Conservation (phyloP, 1,284 basidiomycete species). For the Naganishia sp. region DNA sequence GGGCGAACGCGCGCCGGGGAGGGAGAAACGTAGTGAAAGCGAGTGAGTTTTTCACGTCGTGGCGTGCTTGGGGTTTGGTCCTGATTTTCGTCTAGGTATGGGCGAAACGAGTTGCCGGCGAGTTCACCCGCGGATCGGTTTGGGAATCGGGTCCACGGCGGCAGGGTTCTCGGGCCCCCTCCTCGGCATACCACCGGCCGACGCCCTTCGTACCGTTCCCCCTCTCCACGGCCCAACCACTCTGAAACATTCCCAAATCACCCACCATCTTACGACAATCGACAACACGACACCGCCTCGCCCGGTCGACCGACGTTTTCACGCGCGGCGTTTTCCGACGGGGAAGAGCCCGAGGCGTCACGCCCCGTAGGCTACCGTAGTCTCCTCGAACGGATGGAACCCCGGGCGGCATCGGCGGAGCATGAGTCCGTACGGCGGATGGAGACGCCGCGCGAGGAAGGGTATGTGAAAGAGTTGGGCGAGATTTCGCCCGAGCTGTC, state of each 20-base stretch:
- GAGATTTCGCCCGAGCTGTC: constrained; percentile 18
- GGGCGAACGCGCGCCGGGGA: not conserved
- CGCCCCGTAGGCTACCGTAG: not conserved
- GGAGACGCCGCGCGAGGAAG: not conserved
- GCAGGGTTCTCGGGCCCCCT: not conserved
- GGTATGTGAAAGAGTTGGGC: constrained; percentile 24
- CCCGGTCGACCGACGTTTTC: too few relatives aligned
- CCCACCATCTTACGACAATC: too few relatives aligned
- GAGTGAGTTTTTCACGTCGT: not conserved
- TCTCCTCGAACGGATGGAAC: constrained; percentile 23
- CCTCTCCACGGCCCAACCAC: not conserved
- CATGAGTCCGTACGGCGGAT: not conserved
- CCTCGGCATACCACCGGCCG: not conserved
- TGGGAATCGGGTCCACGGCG: not conserved
- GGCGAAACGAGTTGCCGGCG: not conserved
- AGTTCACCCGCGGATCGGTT: not conserved
- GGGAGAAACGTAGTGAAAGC: not conserved
- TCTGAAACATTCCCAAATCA: not conserved
- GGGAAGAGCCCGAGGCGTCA: not conserved
- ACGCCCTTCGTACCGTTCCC: not conserved
- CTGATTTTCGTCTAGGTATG: not conserved
- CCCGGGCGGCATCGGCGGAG: not conserved
- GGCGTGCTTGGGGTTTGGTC: not conserved
- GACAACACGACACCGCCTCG: too few relatives aligned
- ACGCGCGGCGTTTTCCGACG: too few relatives aligned